A percentile compares a stretch with the other conserved stretches of the same genome.
Evolutionary conservation across 768 basidiomycete genomes (phyloP).

Genomic region (Mrakia frigida): DNA sequence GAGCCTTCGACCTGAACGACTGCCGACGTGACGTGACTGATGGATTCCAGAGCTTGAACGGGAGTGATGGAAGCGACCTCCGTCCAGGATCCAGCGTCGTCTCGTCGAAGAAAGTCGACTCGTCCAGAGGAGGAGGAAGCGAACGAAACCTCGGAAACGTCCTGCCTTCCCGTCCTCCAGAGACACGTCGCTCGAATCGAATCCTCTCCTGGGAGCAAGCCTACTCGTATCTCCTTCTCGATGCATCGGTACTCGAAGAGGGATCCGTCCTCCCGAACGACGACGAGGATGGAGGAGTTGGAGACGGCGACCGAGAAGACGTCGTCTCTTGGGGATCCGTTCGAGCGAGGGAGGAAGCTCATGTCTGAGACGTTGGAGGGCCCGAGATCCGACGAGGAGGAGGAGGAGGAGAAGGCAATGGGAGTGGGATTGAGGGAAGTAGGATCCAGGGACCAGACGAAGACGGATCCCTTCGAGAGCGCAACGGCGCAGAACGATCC

Average conservation of each 20-base stretch:
- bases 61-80: slow-evolving; percentile 9
- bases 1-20: neutral
- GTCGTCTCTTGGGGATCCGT: neutral
- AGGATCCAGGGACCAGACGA: slow-evolving; percentile 23
- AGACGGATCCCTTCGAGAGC: slow-evolving; percentile 14
- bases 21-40: slow-evolving; percentile 6
- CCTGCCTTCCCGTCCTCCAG: neutral
- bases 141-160: neutral
- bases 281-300: slow-evolving; percentile 10
- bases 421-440: neutral
- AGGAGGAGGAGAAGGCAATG: slow-evolving; percentile 1
- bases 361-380: neutral
- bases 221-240: neutral
- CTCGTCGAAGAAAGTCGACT: slow-evolving; percentile 11
- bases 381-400: neutral
- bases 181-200: slow-evolving; percentile 17
- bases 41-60: neutral
- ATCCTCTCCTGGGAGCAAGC: neutral
- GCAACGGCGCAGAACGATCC: slow-evolving; percentile 24
- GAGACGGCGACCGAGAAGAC: neutral
- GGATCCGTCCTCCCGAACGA: slow-evolving; percentile 20
- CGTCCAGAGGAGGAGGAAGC: neutral
- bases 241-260: slow-evolving; percentile 15
- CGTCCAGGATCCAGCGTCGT: neutral
- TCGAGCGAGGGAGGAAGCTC: neutral